phyloP scores from a whole-genome alignment of 768 basidiomycete genomes.

The Lactarius pseudohatsudake region DNA sequence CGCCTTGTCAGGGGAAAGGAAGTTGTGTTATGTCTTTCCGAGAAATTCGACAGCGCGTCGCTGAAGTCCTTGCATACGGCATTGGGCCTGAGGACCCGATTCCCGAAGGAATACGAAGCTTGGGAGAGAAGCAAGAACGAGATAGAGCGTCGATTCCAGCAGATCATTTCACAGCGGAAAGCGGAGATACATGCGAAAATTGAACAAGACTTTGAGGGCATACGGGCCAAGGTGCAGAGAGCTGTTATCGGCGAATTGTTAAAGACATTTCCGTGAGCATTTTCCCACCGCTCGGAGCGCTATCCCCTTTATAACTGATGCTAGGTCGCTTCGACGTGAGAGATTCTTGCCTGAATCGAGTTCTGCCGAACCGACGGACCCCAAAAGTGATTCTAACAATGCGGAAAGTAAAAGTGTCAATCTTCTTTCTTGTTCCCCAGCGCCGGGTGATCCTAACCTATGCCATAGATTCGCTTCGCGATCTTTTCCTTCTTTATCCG shows the following conservation, averaged over 20 bases:
- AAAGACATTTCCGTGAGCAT: not conserved
- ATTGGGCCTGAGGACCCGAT: not conserved
- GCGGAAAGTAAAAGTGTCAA: not conserved
- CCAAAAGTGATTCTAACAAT: not conserved
- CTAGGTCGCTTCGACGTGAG: not conserved
- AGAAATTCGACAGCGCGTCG: not conserved
- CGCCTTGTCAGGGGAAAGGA: not conserved
- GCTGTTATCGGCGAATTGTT: not conserved
- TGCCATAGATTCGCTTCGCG: slow-evolving; percentile 1
- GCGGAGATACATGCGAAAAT: not conserved
- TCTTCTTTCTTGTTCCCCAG: not conserved
- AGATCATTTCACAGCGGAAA: not conserved
- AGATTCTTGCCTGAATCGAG: not conserved
- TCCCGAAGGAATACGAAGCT: not conserved
- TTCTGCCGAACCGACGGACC: not conserved
- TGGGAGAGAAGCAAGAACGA: not conserved
- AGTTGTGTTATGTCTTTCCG: not conserved
- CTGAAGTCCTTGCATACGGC: not conserved
- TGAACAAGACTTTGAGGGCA: not conserved
- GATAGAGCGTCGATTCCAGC: not conserved
- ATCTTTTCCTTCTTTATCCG: not conserved
- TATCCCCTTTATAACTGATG: not conserved
- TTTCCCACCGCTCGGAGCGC: not conserved
- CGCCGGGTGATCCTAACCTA: not conserved
- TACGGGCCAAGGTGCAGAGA: not conserved